phyloP scores from a whole-genome alignment of 495 filamentous ascomycete species.

The Trichoderma reesei region DNA sequence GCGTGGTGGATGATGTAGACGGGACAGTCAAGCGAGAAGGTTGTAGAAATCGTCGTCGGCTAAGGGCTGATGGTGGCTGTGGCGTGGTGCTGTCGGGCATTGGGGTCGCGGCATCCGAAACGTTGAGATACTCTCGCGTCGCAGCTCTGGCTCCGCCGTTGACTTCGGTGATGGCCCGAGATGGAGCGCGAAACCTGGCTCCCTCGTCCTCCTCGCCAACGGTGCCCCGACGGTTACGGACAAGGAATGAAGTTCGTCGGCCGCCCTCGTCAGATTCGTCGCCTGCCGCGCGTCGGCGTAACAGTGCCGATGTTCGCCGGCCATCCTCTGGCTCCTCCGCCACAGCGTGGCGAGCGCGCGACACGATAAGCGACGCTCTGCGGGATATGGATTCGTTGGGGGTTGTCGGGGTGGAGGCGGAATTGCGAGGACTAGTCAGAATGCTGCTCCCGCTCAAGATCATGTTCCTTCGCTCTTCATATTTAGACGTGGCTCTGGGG shows the following conservation, averaged over 20 bases:
- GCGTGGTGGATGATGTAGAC: slow-evolving; percentile 16
- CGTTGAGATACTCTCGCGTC: slow-evolving; percentile 24
- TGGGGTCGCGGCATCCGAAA: slow-evolving; percentile 18
- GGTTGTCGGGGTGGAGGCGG: slow-evolving; percentile 21
- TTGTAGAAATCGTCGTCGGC: slow-evolving; percentile 31
- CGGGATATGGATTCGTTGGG: slow-evolving; percentile 24
- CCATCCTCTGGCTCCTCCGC: slow-evolving; percentile 39
- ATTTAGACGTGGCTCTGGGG: slow-evolving; percentile 55
- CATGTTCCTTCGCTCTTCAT: slow-evolving; percentile 63
- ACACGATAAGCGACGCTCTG: slow-evolving; percentile 37
- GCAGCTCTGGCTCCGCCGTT: slow-evolving; percentile 22
- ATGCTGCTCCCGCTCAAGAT: slow-evolving; percentile 41
- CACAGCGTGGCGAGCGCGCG: slow-evolving; percentile 31
- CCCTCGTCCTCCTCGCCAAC: slow-evolving; percentile 39
- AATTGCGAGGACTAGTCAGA: slow-evolving; percentile 31
- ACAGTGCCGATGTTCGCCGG: slow-evolving; percentile 35
- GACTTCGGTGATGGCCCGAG: slow-evolving; percentile 49
- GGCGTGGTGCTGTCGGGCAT: slow-evolving; percentile 20
- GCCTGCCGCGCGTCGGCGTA: slow-evolving; percentile 30
- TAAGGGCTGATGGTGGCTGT: slow-evolving; percentile 30
- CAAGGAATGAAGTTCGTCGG: slow-evolving; percentile 31
- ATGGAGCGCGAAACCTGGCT: slow-evolving; percentile 41
- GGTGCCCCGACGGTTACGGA: slow-evolving; percentile 30
- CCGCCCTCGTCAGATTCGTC: slow-evolving; percentile 41
- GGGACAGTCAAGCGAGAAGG: slow-evolving; percentile 25